Base-by-base conservation (phyloP, 129 eudicot genomes). In the Helianthus tuberosus region DNA sequence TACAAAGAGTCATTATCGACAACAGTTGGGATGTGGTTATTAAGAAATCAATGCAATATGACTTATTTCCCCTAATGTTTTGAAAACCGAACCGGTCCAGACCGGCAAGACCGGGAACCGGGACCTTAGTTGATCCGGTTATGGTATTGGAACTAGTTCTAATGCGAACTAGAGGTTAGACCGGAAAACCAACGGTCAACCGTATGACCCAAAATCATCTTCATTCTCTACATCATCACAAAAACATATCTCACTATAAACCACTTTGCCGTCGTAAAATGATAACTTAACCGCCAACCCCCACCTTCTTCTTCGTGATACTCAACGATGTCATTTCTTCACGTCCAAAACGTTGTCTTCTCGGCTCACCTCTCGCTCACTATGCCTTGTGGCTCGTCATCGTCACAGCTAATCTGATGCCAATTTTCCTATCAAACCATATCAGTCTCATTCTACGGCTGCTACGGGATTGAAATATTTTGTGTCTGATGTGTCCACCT, bases 281-380 rank as follows among this genome's bases (percentile, higher is more conserved):
- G 3, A 1, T 27, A 27, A 2, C 32, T 27, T 27, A 27, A 27
- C 32, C 23, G 32, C 32, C 32, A 1, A 27, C 32, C 3, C 1
- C 32, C 32, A 27, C 32, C 2, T 27, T 27, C 32, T 27, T 11
- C 47, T 75, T 80, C 79, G 90, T 87, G 79, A 91, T 91, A 96
- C 96, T 92, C 11, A 88, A 86, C 67, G 93, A 86, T 5, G 32
- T 27, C 32, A 27, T 27, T 27, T 27, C 32, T 27, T 27, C 32
- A 27, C 32, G 32, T 27, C 32, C 32, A 27, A 27, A 27, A 27
- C 32, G 3, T 27, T 27, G 32, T 84, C 75, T 80, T 25, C 64
- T 84, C 39, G 51, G 81, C 8, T 78, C 91, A 25, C 78, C 86
- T 20, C 64, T 75, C 74, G 50, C 85, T 66, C 72, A 71, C 78